Evolutionary conservation across 2,329 filamentous ascomycete genomes (phyloP).

Genomic region (Penicillium sclerotigenum): DNA sequence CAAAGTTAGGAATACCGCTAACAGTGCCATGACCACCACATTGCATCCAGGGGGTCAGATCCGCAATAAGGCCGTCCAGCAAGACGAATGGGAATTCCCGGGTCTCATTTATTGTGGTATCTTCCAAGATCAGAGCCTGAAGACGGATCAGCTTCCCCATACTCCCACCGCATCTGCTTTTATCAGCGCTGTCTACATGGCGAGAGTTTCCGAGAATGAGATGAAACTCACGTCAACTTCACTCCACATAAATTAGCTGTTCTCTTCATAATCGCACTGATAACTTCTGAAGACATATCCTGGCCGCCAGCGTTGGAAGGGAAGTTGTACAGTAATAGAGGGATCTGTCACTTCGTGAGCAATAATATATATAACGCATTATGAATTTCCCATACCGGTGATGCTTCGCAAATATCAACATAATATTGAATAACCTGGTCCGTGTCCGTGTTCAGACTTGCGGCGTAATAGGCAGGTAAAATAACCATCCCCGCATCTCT

Average conservation of each 20-base stretch:
- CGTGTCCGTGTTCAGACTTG: background rate
- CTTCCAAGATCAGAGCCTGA: background rate
- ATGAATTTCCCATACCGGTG: background rate
- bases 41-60: constrained; percentile 26
- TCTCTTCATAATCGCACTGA: background rate
- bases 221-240: background rate
- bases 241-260: background rate
- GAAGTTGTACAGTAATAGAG: background rate
- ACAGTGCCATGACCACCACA: constrained; percentile 26
- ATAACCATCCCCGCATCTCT: background rate
- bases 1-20: constrained; percentile 26
- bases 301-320: background rate
- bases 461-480: background rate
- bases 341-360: background rate
- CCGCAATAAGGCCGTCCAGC: constrained; percentile 24
- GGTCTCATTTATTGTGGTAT: background rate
- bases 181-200: background rate
- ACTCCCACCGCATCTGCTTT: background rate
- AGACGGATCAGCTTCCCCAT: background rate
- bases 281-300: background rate
- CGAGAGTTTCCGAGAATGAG: background rate
- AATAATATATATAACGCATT: background rate
- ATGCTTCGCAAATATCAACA: background rate
- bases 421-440: background rate
- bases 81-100: background rate